Percentiles rank a stretch among this genome's conserved stretches.
Evolutionary conservation across 164 flowering plant species (phyloP).

Genomic region (Macadamia integrifolia): DNA sequence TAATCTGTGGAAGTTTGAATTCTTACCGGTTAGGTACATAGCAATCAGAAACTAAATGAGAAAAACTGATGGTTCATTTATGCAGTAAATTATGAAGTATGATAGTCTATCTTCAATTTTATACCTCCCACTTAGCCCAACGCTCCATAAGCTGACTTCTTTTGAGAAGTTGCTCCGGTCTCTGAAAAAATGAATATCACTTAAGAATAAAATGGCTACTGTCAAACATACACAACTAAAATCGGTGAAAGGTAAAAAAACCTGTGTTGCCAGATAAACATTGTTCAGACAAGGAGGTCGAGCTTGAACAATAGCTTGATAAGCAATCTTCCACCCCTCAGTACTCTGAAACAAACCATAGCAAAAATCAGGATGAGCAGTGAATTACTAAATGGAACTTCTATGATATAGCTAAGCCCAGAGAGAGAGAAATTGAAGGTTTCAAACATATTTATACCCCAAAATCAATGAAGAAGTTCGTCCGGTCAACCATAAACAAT

Average conservation of each 20-base stretch:
- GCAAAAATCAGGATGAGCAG: background rate
- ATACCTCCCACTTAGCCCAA: constrained; percentile 99
- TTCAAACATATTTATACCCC: constrained; percentile 47
- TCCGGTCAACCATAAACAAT: constrained; percentile 92
- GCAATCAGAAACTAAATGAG: background rate
- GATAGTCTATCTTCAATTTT: constrained; percentile 13
- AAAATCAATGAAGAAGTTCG: constrained; percentile 97
- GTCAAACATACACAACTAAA: background rate
- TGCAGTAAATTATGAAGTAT: background rate
- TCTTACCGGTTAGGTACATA: background rate
- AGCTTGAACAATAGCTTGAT: constrained; percentile 87
- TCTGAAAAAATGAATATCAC: constrained; percentile 37
- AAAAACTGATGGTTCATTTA: background rate
- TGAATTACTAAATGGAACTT: background rate
- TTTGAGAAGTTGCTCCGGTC: constrained; percentile 92
- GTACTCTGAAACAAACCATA: constrained; percentile 39
- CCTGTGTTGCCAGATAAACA: constrained; percentile 96
- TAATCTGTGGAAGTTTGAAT: constrained; percentile 59
- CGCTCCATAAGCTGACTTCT: constrained; percentile 99
- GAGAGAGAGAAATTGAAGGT: background rate
- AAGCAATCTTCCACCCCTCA: constrained; percentile 86
- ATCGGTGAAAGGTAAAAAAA: constrained; percentile 16
- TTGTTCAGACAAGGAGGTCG: constrained; percentile 91
- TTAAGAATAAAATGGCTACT: constrained; percentile 1
- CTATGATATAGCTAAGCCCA: background rate